These are phyloP conservation scores for Trichophyton equinum DNA, from an alignment of 2,329 filamentous ascomycete genomes.

Conservation along the genomic window DNA sequence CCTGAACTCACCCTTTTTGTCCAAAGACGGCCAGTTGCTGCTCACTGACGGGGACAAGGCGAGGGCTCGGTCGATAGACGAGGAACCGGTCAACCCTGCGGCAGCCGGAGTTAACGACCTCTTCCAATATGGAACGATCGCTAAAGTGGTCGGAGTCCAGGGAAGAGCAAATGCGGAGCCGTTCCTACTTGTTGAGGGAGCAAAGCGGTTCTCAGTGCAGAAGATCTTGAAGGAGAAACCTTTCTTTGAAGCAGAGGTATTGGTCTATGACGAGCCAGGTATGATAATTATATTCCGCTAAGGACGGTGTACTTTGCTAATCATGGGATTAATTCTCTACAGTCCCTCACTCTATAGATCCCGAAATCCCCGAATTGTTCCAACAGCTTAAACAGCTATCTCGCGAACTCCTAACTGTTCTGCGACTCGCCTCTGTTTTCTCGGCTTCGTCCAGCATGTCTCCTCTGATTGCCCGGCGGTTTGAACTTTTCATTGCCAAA, in stretches of 20 bases:
- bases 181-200: conserved; percentile 73
- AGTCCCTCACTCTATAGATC: conserved; percentile 41
- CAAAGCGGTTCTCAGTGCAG: conserved; percentile 62
- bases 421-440: conserved; percentile 75
- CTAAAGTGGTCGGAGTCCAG: conserved; percentile 66
- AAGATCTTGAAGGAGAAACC: conserved; percentile 64
- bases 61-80: conserved; percentile 31
- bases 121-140: conserved; percentile 70
- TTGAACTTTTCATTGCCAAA: conserved; percentile 76
- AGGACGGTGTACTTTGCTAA: not conserved
- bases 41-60: conserved; percentile 51
- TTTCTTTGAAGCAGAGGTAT: conserved; percentile 74
- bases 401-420: conserved; percentile 69
- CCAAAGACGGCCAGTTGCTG: conserved; percentile 61
- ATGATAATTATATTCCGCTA: conserved; percentile 18
- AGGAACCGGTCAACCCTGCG: conserved; percentile 43
- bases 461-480: conserved; percentile 69
- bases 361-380: conserved; percentile 59
- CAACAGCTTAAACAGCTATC: conserved; percentile 70
- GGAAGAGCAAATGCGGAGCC: conserved; percentile 64
- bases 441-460: conserved; percentile 60
- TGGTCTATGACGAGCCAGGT: conserved; percentile 58
- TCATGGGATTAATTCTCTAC: not conserved
- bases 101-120: conserved; percentile 58
- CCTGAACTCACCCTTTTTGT: conserved; percentile 61